phyloP scores from a whole-genome alignment of 441 rosid genomes.

The Iberis amara region DNA sequence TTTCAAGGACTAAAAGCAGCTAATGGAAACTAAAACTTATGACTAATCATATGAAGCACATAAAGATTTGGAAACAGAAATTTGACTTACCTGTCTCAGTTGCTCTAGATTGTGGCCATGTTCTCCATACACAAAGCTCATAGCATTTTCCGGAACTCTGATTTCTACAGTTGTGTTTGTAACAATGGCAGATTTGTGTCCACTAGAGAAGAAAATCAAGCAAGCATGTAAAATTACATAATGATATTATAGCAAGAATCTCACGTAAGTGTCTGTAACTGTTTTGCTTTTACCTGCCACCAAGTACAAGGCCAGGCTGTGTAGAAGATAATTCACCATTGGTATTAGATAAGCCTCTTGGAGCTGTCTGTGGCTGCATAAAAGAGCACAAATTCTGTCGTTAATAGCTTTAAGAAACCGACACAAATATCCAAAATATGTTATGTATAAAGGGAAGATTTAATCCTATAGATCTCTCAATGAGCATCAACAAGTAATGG shows the following conservation, averaged over 20 bases:
- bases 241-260: background rate
- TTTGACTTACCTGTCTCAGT: constrained; percentile 65
- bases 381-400: constrained; percentile 2
- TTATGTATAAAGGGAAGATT: too few relatives aligned
- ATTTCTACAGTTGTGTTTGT: constrained; percentile 86
- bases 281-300: constrained; percentile 56
- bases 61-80: constrained; percentile 9
- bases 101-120: constrained; percentile 66
- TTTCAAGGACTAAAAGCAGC: constrained; percentile 9
- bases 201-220: constrained; percentile 45
- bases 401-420: too few relatives aligned
- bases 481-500: background rate
- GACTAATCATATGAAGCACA: constrained; percentile 18
- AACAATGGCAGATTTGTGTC: constrained; percentile 67
- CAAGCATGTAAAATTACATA: constrained; percentile 4
- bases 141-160: constrained; percentile 58
- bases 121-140: constrained; percentile 77
- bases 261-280: background rate
- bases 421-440: too few relatives aligned
- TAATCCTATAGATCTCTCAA: too few relatives aligned
- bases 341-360: constrained; percentile 40
- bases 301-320: constrained; percentile 52
- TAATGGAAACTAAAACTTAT: constrained; percentile 12
- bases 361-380: constrained; percentile 46
- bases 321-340: constrained; percentile 50